These are phyloP conservation scores for Jimgerdemannia flammicorona DNA, from an alignment of 192 early-diverging fungal genomes.

Conservation along the genomic window DNA sequence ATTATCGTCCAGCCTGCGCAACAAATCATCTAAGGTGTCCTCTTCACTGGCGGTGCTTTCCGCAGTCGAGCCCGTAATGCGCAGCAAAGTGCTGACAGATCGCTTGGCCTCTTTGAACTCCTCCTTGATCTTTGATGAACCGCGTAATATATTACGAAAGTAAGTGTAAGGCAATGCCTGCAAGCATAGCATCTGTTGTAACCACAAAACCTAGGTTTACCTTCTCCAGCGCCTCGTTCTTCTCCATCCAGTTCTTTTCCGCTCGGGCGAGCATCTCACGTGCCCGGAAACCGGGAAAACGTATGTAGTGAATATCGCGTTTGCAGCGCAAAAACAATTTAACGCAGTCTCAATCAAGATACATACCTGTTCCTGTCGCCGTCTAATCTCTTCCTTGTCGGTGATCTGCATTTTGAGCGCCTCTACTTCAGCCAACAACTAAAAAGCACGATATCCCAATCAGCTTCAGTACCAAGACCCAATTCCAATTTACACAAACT, in stretches of 20 bases:
- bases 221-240: slow-evolving; percentile 18
- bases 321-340: background rate
- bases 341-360: background rate
- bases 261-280: slow-evolving; percentile 21
- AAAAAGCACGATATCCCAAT: background rate
- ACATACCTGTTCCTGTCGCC: background rate
- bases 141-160: background rate
- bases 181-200: background rate
- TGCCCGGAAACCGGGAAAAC: slow-evolving; percentile 4
- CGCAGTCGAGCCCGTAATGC: background rate
- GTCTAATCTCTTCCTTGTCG: slow-evolving; percentile 28
- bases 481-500: too few species aligned
- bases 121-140: background rate
- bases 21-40: background rate
- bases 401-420: slow-evolving; percentile 10
- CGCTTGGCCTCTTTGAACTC: background rate
- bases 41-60: background rate
- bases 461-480: background rate
- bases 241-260: slow-evolving; percentile 29
- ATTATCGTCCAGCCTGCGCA: background rate
- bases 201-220: background rate
- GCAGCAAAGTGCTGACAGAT: background rate
- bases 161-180: background rate
- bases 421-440: background rate
- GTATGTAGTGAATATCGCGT: background rate